Percentiles rank a stretch among this genome's conserved stretches.
Evolutionary conservation across 148 eudicot genomes (phyloP).

Genomic region (Persicaria tinctoria): DNA sequence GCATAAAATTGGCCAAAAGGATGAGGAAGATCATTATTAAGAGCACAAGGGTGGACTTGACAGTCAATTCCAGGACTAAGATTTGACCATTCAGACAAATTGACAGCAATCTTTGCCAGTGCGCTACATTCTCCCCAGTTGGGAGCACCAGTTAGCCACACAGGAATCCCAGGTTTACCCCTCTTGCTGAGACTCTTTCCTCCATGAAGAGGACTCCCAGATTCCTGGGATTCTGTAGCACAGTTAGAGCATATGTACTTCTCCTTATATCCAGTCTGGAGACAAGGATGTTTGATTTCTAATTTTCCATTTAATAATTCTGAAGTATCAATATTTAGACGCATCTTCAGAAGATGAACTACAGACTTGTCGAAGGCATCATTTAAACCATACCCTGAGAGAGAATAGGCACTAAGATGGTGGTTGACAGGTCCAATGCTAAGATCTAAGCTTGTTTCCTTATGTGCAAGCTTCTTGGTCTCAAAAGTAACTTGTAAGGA

Average conservation of each 20-base stretch:
- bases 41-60: slow-evolving; percentile 83
- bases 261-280: slow-evolving; percentile 78
- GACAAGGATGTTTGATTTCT: slow-evolving; percentile 79
- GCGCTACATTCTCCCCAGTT: slow-evolving; percentile 83
- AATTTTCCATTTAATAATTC: slow-evolving; percentile 51
- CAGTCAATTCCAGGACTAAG: slow-evolving; percentile 72
- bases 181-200: slow-evolving; percentile 32
- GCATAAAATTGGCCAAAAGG: slow-evolving; percentile 87
- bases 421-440: slow-evolving; percentile 86
- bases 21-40: slow-evolving; percentile 62
- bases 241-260: slow-evolving; percentile 66
- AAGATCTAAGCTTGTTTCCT: slow-evolving; percentile 69
- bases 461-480: slow-evolving; percentile 43
- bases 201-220: slow-evolving; percentile 39
- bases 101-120: slow-evolving; percentile 76
- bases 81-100: slow-evolving; percentile 88
- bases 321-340: slow-evolving; percentile 38
- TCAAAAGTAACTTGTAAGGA: slow-evolving; percentile 97
- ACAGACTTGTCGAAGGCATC: slow-evolving; percentile 99
- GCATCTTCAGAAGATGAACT: slow-evolving; percentile 54
- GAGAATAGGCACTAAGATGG: slow-evolving; percentile 92
- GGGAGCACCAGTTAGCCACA: slow-evolving; percentile 73
- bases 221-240: slow-evolving; percentile 32
- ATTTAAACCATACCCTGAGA: slow-evolving; percentile 90
- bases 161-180: slow-evolving; percentile 47